A percentile compares a stretch with the other conserved stretches of the same genome.
Conservation (phyloP, 164 flowering plant genomes). For the Umbellularia californica region DNA sequence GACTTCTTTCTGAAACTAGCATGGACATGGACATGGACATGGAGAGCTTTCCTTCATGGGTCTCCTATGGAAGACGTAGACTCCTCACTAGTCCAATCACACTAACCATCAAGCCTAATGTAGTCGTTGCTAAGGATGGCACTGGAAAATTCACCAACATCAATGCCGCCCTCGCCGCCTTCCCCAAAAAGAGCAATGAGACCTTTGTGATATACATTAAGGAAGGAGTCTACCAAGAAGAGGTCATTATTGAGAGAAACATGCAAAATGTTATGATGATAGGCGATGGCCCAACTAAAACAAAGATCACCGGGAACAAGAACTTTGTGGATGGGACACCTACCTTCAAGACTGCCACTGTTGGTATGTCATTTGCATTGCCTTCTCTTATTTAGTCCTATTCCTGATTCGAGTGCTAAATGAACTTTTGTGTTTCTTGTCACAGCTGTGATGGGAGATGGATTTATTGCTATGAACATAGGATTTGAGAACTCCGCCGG, state of each 20-base stretch:
- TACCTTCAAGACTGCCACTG: conserved; percentile 59
- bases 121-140: conserved; percentile 72
- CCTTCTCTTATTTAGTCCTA: background rate
- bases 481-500: conserved; percentile 86
- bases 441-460: conserved; percentile 44
- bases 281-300: conserved; percentile 80
- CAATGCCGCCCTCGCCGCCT: conserved; percentile 36
- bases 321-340: conserved; percentile 43
- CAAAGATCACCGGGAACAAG: conserved; percentile 55
- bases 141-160: conserved; percentile 55
- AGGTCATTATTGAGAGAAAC: conserved; percentile 28
- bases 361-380: conserved; percentile 32
- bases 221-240: conserved; percentile 65
- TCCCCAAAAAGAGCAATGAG: conserved; percentile 35
- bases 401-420: background rate
- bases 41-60: conserved; percentile 31
- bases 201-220: conserved; percentile 60
- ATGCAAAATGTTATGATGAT: conserved; percentile 46
- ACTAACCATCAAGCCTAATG: conserved; percentile 25
- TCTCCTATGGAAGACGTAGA: conserved; percentile 15
- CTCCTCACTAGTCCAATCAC: conserved; percentile 15
- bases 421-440: background rate
- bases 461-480: conserved; percentile 68
- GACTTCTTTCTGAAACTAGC: conserved; percentile 19
- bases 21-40: background rate